These are phyloP conservation scores for Metarhizium album DNA, from an alignment of 2,329 filamentous ascomycete genomes.

Conservation along the genomic window DNA sequence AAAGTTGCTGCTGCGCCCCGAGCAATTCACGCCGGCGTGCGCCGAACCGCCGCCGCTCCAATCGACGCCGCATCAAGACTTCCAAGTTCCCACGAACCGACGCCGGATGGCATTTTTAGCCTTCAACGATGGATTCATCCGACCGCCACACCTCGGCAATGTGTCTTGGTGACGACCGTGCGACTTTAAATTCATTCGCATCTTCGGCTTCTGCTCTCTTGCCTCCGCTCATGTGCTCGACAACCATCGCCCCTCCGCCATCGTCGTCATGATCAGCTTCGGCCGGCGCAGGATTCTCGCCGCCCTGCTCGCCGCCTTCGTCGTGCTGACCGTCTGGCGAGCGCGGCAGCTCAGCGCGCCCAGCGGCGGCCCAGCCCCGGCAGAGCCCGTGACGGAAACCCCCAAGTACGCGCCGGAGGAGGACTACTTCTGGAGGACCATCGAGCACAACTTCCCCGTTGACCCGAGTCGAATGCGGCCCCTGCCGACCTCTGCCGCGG, in stretches of 20 bases:
- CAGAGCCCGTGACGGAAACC: slow-evolving; percentile 1
- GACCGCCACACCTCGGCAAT: not conserved
- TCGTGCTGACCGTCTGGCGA: slow-evolving; percentile 5
- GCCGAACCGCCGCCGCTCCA: too few species aligned
- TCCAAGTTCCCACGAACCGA: not conserved
- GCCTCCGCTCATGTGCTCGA: not conserved
- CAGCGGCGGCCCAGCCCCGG: not conserved
- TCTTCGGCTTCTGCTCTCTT: not conserved
- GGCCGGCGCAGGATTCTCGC: slow-evolving; percentile 6
- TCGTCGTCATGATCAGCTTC: slow-evolving; percentile 5
- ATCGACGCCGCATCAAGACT: too few species aligned
- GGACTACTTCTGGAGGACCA: slow-evolving; percentile 12
- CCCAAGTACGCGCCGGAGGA: slow-evolving; percentile 7
- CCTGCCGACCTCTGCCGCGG: slow-evolving; percentile 4
- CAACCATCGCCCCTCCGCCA: not conserved
- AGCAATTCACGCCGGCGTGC: too few species aligned
- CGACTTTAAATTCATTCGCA: not conserved
- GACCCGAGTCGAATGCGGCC: slow-evolving; percentile 5
- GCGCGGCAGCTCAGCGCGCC: slow-evolving; percentile 4
- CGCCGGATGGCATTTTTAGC: not conserved
- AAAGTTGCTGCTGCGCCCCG: too few species aligned
- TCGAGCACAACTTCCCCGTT: slow-evolving; percentile 11
- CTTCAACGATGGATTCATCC: not conserved
- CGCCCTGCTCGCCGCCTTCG: slow-evolving; percentile 3
- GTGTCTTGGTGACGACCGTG: not conserved